These are phyloP conservation scores for Psilocybe azurescens DNA, from an alignment of 768 basidiomycete genomes.

Conservation along the genomic window DNA sequence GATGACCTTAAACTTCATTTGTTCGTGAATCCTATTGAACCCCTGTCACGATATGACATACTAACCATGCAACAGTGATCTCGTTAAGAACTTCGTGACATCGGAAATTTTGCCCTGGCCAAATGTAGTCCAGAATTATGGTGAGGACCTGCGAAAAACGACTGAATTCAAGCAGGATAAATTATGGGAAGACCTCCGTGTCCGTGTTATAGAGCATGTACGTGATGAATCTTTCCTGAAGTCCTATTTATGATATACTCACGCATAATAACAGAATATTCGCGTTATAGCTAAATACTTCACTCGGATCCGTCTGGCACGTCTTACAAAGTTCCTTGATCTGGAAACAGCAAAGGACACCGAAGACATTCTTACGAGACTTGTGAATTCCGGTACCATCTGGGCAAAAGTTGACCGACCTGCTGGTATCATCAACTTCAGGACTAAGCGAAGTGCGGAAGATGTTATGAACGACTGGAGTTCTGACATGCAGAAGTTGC, in stretches of 20 bases:
- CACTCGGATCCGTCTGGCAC: constrained; percentile 84
- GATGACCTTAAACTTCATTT: constrained; percentile 72
- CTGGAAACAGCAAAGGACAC: constrained; percentile 74
- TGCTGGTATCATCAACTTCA: constrained; percentile 87
- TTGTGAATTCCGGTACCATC: constrained; percentile 91
- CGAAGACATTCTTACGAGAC: constrained; percentile 85
- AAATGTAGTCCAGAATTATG: constrained; percentile 88
- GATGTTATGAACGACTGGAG: constrained; percentile 99
- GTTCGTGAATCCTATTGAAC: constrained; percentile 46
- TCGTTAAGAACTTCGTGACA: constrained; percentile 93
- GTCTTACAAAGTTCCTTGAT: constrained; percentile 88
- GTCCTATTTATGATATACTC: not conserved
- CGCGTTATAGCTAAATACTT: constrained; percentile 95
- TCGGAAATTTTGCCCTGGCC: constrained; percentile 97
- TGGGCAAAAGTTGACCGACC: constrained; percentile 96
- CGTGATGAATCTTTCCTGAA: constrained; percentile 27
- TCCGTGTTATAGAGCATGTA: constrained; percentile 96
- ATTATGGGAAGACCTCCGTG: constrained; percentile 95
- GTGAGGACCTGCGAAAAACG: constrained; percentile 79
- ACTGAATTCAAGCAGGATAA: constrained; percentile 80
- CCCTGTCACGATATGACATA: not conserved
- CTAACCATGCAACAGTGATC: constrained; percentile 60
- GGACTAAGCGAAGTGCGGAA: constrained; percentile 80
- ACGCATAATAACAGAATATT: constrained; percentile 72
- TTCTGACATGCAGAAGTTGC: constrained; percentile 91